Base-by-base conservation (phyloP, 148 eudicot species). In the Dysphania ambrosioides region DNA sequence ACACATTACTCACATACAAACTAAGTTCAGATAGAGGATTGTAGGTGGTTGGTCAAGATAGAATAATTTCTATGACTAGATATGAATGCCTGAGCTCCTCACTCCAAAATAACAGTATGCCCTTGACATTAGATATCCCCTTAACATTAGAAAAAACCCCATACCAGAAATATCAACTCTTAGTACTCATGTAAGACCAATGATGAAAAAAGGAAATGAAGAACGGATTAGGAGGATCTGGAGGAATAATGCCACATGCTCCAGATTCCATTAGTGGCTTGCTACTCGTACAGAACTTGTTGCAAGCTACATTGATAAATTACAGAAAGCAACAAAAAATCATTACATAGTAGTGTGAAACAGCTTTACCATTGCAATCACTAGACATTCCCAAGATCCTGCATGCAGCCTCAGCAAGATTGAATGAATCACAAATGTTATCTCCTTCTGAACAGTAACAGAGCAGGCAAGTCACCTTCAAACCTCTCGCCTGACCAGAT, bases 381-480 rank as follows among this genome's bases (percentile, higher is more conserved):
- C 60, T 72, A 36, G 82, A 75, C 53, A 88, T 31, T 59, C 84
- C 82, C 76, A 84, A 66, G 68, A 88, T 79, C 81, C 80, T 88
- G 85, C 89, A 73, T 35, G 91, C 85, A 58, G 97, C 97, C 74
- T 86, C 93, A 60, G 99, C 99, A 77, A 96, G 88, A 57, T 80
- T 83, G 26, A 92, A 81, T 34, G 99, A 88, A 81, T 96, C 99
- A 24, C 90, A 83, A 63, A 90, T 90, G 76, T 96, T 96, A 84
- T 96, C 97, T 77, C 99, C 99, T 87, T 96, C 99, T 59, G 99
- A 96, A 75, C 99, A 96, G 81, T 92, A 96, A 68, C 95, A 88
- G 58, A 96, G 81, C 81, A 96, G 71, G 86, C 99, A 96, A 67
- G 97, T 96, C 72, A 88, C 97, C 84, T 88, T 92, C 85, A 96